These are phyloP conservation scores for Lichenothelia convexa DNA, from an alignment of 495 filamentous ascomycete genomes.

Conservation along the genomic window DNA sequence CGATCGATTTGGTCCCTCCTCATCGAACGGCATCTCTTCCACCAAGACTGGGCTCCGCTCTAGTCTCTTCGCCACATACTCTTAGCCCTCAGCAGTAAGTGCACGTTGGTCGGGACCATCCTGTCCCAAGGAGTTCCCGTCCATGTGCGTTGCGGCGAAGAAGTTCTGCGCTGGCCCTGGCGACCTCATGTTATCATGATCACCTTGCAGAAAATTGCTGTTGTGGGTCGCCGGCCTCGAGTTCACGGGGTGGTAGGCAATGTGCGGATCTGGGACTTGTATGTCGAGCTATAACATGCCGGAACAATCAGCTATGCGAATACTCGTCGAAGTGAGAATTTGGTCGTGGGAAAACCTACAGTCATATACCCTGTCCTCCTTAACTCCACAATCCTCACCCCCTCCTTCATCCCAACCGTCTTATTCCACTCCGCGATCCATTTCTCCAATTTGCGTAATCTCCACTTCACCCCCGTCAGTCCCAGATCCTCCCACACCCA, in stretches of 20 bases:
- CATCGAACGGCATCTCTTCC: too few species aligned
- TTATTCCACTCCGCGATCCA: conserved; percentile 10
- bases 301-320: too few species aligned
- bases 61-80: too few species aligned
- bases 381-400: conserved; percentile 8
- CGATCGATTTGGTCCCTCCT: too few species aligned
- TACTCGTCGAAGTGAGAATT: too few species aligned
- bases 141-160: too few species aligned
- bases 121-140: too few species aligned
- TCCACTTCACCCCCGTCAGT: conserved; percentile 17
- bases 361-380: conserved; percentile 10
- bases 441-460: conserved; percentile 4
- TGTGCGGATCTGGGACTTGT: conserved; percentile 14
- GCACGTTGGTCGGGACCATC: too few species aligned
- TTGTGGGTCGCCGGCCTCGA: neutral
- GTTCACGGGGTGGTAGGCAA: conserved; percentile 4
- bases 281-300: conserved; percentile 10
- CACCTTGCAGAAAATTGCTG: neutral
- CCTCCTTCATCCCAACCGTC: conserved; percentile 4
- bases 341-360: neutral
- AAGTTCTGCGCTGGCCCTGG: too few species aligned
- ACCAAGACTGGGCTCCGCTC: too few species aligned
- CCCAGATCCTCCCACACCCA: conserved; percentile 92
- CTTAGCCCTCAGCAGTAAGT: too few species aligned
- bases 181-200: too few species aligned